Base-by-base conservation (phyloP, 179 eudicot genomes). In the Carnegiea gigantea region DNA sequence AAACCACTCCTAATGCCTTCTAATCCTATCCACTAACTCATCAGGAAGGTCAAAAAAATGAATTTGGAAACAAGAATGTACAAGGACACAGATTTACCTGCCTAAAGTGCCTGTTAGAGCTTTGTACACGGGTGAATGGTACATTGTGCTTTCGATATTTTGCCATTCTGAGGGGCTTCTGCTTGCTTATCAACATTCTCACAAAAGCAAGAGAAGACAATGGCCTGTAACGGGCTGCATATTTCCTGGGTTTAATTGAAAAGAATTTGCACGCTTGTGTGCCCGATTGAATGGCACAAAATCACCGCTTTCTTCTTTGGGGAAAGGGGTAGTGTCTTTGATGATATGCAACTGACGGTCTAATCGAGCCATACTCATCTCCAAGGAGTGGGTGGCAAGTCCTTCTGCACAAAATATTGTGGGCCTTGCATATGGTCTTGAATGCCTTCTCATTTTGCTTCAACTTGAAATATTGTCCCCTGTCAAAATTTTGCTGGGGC, bases 61-160 rank as follows among this genome's bases (percentile, higher is more conserved):
- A 62, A 51, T 68, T 36, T 72, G 75, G 79, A 83, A 79, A 80
- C 80, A 84, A 80, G 9, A 84, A 48, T 82, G 80, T 85, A 77
- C 82, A 78, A 57, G 81, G 88, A 67, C 28, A 67, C 73, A 86
- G 82, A 88, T 83, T 86, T 85, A 86, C 78, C 78, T 86, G 87
- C 82, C 88, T 89, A 83, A 73, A 53, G n/a, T 86, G 90, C 89
- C 84, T 79, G 92, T 91, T 91, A 90, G 86, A 79, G 80, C 85
- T 90, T 78, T 92, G 88, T 93, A 93, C 97, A 91, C 21, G 78
- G 87, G 59, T 46, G 76, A 71, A 49, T 84, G 78, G 78, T 87
- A 83, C 86, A 86, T 36, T 36, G 82, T 57, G 77, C 72, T 78
- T 77, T 67, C 68, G 38, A 67, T 33, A 70, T 70, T 36, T 18